These are phyloP conservation scores for Tuber melanosporum DNA, from an alignment of 495 filamentous ascomycete genomes.

Conservation along the genomic window DNA sequence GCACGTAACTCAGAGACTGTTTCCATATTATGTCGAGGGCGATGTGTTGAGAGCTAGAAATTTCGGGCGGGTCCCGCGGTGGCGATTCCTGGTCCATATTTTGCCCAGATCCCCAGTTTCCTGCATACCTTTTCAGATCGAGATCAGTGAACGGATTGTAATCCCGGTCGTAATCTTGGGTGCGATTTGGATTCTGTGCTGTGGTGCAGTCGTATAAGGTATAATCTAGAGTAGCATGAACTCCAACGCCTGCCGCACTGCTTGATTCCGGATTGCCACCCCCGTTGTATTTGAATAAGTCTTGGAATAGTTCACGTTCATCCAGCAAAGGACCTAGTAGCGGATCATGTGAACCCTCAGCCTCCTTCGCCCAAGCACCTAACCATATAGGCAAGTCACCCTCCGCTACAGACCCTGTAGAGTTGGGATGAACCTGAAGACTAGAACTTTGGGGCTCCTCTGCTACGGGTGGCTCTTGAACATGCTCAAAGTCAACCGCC, in stretches of 20 bases:
- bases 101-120: neutral
- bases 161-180: neutral
- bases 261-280: neutral
- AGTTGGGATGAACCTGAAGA: neutral
- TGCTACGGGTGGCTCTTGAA: neutral
- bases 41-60: neutral
- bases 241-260: neutral
- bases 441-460: neutral
- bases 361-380: neutral
- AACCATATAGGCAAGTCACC: neutral
- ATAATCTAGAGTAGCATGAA: neutral
- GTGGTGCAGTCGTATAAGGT: neutral
- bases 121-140: neutral
- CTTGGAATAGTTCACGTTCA: neutral
- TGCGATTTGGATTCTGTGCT: neutral
- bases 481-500: neutral
- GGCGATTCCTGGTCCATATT: neutral
- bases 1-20: slow-evolving; percentile 14
- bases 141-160: neutral
- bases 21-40: slow-evolving; percentile 8
- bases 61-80: neutral
- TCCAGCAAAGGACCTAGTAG: neutral
- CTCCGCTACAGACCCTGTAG: neutral
- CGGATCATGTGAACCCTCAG: neutral
- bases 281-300: neutral